phyloP scores from a whole-genome alignment of 2,329 filamentous ascomycete species.

The Periconia digitata region DNA sequence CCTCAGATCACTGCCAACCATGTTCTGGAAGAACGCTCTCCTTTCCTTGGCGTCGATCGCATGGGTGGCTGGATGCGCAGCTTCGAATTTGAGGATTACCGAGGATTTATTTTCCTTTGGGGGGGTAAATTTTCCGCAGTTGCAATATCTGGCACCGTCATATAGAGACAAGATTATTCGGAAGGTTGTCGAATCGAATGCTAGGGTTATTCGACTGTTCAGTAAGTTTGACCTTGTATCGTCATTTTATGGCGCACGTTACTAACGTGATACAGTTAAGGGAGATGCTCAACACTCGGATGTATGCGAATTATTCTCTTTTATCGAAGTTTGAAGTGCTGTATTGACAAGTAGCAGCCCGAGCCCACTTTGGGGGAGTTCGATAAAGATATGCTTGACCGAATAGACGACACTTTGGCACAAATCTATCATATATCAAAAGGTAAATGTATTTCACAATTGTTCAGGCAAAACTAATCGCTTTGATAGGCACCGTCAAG shows the following conservation, averaged over 20 bases:
- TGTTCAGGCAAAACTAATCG: background rate
- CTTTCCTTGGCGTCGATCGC: slow-evolving; percentile 18
- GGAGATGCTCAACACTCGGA: slow-evolving; percentile 31
- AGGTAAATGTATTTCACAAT: slow-evolving; percentile 13
- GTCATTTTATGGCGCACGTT: background rate
- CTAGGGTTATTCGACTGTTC: slow-evolving; percentile 36
- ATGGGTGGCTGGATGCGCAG: slow-evolving; percentile 13
- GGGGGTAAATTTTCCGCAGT: slow-evolving; percentile 36
- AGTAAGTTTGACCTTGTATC: slow-evolving; percentile 22
- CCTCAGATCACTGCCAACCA: slow-evolving; percentile 16
- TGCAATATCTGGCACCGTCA: slow-evolving; percentile 32
- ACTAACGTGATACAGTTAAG: slow-evolving; percentile 24
- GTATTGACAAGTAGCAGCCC: slow-evolving; percentile 17
- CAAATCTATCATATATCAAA: slow-evolving; percentile 39
- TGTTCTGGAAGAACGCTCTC: slow-evolving; percentile 25
- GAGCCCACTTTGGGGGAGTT: slow-evolving; percentile 34
- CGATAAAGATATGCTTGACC: slow-evolving; percentile 34
- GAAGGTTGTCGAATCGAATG: slow-evolving; percentile 31
- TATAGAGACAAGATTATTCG: slow-evolving; percentile 33
- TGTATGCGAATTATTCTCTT: slow-evolving; percentile 15
- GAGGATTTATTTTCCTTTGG: slow-evolving; percentile 36
- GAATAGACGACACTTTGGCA: slow-evolving; percentile 38
- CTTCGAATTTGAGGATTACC: slow-evolving; percentile 30
- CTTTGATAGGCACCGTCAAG: slow-evolving; percentile 30
- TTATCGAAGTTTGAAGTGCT: background rate